Percentiles rank a stretch among this genome's conserved stretches.
Evolutionary conservation across 306 rosid genomes (phyloP).

Genomic region (Corylus heterophylla): DNA sequence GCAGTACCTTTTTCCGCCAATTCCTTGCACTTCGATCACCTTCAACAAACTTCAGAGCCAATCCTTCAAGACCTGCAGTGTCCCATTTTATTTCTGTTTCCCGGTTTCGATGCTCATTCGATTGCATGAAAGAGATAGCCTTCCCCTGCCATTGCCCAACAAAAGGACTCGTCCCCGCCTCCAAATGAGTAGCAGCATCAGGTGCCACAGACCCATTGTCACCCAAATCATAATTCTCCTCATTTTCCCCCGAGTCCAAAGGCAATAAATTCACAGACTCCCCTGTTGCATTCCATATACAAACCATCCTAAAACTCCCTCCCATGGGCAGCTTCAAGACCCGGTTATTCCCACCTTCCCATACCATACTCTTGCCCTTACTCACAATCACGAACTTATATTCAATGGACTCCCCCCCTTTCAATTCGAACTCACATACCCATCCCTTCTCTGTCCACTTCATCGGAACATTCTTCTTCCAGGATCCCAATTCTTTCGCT

Average conservation of each 20-base stretch:
- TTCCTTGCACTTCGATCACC: slow-evolving; percentile 82
- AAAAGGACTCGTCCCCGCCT: slow-evolving; percentile 69
- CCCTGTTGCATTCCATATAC: slow-evolving; percentile 61
- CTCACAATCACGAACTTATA: slow-evolving; percentile 58
- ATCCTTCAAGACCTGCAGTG: slow-evolving; percentile 71
- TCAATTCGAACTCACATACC: slow-evolving; percentile 63
- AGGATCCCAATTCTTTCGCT: slow-evolving; percentile 66
- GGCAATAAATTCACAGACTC: slow-evolving; percentile 50
- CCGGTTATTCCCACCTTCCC: slow-evolving; percentile 85
- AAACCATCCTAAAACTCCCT: slow-evolving; percentile 57
- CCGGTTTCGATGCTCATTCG: slow-evolving; percentile 57
- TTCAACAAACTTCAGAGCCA: slow-evolving; percentile 77
- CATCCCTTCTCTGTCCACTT: slow-evolving; percentile 79
- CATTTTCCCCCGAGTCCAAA: slow-evolving; percentile 26
- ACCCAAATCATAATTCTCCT: slow-evolving; percentile 15
- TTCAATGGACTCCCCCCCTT: slow-evolving; percentile 44
- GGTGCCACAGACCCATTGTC: slow-evolving; percentile 31
- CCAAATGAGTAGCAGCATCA: slow-evolving; percentile 29
- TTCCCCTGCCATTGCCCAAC: slow-evolving; percentile 95
- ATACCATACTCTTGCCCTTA: slow-evolving; percentile 40
- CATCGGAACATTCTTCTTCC: slow-evolving; percentile 65
- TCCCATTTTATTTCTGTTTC: slow-evolving; percentile 67
- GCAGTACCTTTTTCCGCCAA: slow-evolving; percentile 90
- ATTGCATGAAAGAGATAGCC: slow-evolving; percentile 63
- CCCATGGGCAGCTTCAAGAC: slow-evolving; percentile 50